A percentile compares a stretch with the other conserved stretches of the same genome.
Evolutionary conservation across 2,329 filamentous ascomycete species (phyloP).

Genomic region (Aspergillus fijiensis): DNA sequence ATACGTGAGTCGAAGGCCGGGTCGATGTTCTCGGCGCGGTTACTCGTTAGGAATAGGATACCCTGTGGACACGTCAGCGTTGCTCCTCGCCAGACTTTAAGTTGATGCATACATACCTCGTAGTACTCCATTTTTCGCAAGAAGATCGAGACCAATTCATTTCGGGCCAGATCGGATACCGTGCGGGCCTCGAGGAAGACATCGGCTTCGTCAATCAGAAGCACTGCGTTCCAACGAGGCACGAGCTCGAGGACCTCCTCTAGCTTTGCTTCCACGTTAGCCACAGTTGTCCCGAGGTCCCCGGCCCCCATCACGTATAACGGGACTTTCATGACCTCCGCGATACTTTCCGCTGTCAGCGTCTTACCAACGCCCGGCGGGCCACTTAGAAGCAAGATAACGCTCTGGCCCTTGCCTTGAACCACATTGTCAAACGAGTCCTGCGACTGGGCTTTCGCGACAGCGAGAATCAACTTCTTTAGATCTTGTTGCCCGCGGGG

Average conservation of each 20-base stretch:
- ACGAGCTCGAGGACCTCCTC: slow-evolving; percentile 50
- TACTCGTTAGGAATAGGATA: slow-evolving; percentile 49
- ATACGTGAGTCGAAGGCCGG: slow-evolving; percentile 49
- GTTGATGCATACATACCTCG: slow-evolving; percentile 23
- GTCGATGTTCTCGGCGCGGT: slow-evolving; percentile 47
- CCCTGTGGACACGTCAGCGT: slow-evolving; percentile 28
- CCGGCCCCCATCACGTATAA: slow-evolving; percentile 51
- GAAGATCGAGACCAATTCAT: slow-evolving; percentile 47
- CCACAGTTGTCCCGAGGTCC: slow-evolving; percentile 49
- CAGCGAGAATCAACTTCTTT: not conserved
- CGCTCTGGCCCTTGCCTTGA: slow-evolving; percentile 51
- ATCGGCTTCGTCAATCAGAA: slow-evolving; percentile 52
- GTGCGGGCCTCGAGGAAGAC: slow-evolving; percentile 37
- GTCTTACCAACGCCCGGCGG: slow-evolving; percentile 58
- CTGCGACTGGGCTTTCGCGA: not conserved
- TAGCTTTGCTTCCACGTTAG: slow-evolving; percentile 46
- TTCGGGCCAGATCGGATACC: slow-evolving; percentile 44
- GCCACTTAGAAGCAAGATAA: slow-evolving; percentile 53
- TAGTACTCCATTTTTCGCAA: slow-evolving; percentile 32
- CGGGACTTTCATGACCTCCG: slow-evolving; percentile 52
- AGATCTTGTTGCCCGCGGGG: not conserved
- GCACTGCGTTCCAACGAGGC: slow-evolving; percentile 52
- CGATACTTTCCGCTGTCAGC: slow-evolving; percentile 51
- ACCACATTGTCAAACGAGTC: not conserved
- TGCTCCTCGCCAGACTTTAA: no score